These are phyloP conservation scores for Chrysanthemum lavandulifolium DNA, from an alignment of 129 eudicot species.

Conservation along the genomic window DNA sequence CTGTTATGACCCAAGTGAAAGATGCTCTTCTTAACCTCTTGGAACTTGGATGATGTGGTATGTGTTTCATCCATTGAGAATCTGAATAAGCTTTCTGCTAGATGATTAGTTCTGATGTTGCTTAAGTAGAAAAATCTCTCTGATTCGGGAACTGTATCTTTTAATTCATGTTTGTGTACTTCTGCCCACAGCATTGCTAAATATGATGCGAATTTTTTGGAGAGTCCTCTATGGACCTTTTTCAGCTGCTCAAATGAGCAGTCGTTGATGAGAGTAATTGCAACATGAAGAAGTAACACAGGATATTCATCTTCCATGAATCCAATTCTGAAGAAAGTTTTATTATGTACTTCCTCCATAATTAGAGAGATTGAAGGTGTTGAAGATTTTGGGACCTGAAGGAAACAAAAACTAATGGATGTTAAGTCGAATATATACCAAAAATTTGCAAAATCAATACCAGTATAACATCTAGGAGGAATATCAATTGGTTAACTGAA, in stretches of 20 bases:
- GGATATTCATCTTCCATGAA: conserved; percentile 51
- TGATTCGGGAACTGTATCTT: conserved; percentile 21
- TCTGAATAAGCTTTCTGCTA: conserved; percentile 75
- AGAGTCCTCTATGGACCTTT: conserved; percentile 37
- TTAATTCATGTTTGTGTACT: conserved; percentile 38
- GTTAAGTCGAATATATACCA: conserved; percentile 31
- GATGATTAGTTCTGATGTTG: conserved; percentile 47
- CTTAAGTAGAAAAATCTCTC: conserved; percentile 29
- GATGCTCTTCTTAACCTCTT: conserved; percentile 42
- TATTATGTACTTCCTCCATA: conserved; percentile 21
- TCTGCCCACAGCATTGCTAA: conserved; percentile 51
- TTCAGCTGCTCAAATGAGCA: conserved; percentile 57
- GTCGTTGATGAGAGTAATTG: conserved; percentile 56
- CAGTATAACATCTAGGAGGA: background rate
- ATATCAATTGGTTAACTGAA: background rate
- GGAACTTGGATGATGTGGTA: conserved; percentile 21
- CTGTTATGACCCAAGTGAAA: conserved; percentile 35
- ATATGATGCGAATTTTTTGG: conserved; percentile 25
- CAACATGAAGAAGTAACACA: conserved; percentile 52
- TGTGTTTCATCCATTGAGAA: conserved; percentile 42
- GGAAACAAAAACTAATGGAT: conserved; percentile 52
- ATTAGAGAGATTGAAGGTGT: conserved; percentile 33
- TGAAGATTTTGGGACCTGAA: conserved; percentile 59
- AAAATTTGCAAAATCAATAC: background rate
- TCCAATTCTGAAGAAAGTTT: conserved; percentile 30